Conservation (phyloP, 805 yeast genomes). For the Lachancea waltii region DNA sequence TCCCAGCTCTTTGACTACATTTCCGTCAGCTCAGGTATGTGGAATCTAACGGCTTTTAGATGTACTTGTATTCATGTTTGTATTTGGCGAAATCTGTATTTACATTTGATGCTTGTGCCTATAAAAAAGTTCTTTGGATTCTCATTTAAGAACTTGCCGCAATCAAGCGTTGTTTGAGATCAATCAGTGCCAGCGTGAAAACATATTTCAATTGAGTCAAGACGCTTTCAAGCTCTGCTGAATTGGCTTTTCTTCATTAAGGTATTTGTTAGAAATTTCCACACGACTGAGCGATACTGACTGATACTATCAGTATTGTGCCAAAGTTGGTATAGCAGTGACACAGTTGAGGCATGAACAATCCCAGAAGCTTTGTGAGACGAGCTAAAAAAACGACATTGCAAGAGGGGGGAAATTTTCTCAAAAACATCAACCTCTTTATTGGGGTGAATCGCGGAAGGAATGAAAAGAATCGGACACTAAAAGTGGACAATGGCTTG, state of each 20-base stretch:
- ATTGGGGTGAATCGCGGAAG: constrained; percentile 15
- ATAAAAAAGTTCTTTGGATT: background rate
- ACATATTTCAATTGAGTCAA: no score
- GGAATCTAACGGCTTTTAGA: no score
- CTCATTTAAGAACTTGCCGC: no score
- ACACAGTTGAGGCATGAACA: constrained; percentile 1
- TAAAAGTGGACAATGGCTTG: background rate
- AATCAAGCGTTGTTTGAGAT: no score
- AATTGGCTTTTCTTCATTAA: no score
- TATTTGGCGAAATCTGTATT: background rate
- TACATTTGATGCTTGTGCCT: background rate
- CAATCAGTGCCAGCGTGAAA: no score
- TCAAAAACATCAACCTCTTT: constrained; percentile 21
- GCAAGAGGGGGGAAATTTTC: constrained; percentile 18
- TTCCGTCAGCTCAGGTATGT: no score
- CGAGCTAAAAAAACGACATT: constrained; percentile 13
- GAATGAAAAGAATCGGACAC: background rate
- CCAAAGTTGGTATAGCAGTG: background rate
- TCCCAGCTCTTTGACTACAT: no score
- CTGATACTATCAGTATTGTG: no score
- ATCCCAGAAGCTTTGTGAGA: constrained; percentile 2
- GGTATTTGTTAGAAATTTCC: no score
- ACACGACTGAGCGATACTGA: no score
- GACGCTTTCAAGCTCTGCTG: background rate
- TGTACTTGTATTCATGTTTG: background rate